Base-by-base conservation (phyloP, 2,329 filamentous ascomycete species). In the Calonectria montana region DNA sequence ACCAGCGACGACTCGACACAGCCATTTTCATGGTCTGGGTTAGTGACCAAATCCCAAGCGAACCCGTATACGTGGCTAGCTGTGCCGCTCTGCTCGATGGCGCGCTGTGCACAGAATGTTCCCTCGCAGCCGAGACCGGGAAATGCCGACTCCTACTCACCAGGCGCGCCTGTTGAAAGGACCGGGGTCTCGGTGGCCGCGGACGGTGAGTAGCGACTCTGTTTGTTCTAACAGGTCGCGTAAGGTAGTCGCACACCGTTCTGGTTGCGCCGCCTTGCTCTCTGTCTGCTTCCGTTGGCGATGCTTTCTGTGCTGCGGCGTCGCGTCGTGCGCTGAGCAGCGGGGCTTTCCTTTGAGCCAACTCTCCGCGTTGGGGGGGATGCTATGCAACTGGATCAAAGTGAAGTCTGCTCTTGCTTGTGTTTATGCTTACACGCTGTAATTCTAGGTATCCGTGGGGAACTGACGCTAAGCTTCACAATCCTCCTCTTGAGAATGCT, bases 121-220 rank as follows among this genome's bases (percentile, higher is more conserved):
- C 41, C 39, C 39, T 57, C 35, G 65, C 65, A 67, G 41, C 65
- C 21, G 50, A 67, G 50, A 67, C 53, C 65, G 9, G 39, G 50
- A 67, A 67, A 67, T 67, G 25, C 65, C 65, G 65, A 59, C 65
- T 67, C 65, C 65, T 59, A 48, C 65, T 59, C 64, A 27, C 53
- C 65, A 67, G 65, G 65, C 27, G 53, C n/a, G 50, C 65, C 65
- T 67, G 65, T 15, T 47, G 65, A 67, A 61, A 59, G 65, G 65
- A 67, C 50, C 65, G 65, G 65, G 65, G 53, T 67, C 65, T 67
- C 50, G 23, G 65, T 67, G 65, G 65, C 65, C 65, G 65, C 65
- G 50, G 39, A 37, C 21, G 59, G 41, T 67, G 65, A 67, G 65
- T 67, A 67, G 65, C 25, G 39, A n/a, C 8, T 27, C 43, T 59